A percentile compares a stretch with the other conserved stretches of the same genome.
phyloP scores from a whole-genome alignment of 176 grass and related monocot genomes.

The Zoysia pacifica region DNA sequence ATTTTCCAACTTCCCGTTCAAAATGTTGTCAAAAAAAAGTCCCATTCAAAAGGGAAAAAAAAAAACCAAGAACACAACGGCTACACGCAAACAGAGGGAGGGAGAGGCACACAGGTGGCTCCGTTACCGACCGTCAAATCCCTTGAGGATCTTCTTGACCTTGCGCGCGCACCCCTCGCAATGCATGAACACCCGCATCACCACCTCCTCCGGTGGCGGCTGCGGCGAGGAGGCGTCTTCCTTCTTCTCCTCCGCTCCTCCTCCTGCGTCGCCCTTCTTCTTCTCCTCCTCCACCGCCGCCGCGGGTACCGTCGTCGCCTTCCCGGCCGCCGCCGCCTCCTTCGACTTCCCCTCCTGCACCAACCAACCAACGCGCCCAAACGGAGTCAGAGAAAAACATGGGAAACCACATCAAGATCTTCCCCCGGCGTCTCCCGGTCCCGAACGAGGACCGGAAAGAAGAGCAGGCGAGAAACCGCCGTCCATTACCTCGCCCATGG shows the following conservation, averaged over 20 bases:
- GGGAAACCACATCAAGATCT: conserved; percentile 25
- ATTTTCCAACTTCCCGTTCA: background rate
- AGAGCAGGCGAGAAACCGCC: background rate
- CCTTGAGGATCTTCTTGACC: conserved; percentile 49
- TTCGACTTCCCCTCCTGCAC: conserved; percentile 48
- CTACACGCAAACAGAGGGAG: too few relatives aligned
- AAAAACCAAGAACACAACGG: conserved; percentile 2
- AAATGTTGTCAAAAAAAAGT: background rate
- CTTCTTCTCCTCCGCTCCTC: conserved; percentile 3
- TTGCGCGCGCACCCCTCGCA: conserved; percentile 63
- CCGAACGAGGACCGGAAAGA: background rate
- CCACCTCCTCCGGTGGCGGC: conserved; percentile 56
- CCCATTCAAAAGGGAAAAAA: background rate
- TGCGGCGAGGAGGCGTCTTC: background rate
- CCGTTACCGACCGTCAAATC: conserved; percentile 53
- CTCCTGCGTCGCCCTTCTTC: conserved; percentile 18
- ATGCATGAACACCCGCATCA: conserved; percentile 63
- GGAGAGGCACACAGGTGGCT: background rate
- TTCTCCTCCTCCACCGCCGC: background rate
- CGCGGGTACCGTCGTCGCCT: background rate
- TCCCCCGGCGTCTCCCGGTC: background rate
- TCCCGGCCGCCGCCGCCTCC: conserved; percentile 17
- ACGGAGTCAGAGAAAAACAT: too few relatives aligned
- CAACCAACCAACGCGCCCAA: background rate
- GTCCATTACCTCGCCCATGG: conserved; percentile 48